Evolutionary conservation across 768 basidiomycete species (phyloP).

Genomic region (Rhodotorula babjevae): DNA sequence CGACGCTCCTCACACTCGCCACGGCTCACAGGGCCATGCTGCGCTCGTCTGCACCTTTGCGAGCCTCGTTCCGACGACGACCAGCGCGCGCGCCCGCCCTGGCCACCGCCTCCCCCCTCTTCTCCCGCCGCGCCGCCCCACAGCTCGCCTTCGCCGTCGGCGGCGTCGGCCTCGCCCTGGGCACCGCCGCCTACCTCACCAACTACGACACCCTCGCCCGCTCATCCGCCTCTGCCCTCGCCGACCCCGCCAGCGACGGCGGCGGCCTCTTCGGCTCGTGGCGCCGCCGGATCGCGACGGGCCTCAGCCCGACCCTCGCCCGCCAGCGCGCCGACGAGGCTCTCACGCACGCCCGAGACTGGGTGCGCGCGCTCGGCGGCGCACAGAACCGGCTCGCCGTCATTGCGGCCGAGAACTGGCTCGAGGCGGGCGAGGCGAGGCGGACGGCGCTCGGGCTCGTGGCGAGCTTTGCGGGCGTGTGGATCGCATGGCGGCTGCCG

Average conservation of each 20-base stretch:
- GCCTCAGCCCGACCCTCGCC: conserved; percentile 7
- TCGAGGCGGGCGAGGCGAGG: conserved; percentile 30
- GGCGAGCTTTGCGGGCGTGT: conserved; percentile 18
- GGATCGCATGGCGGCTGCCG: conserved; percentile 20
- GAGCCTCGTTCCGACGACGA: background rate
- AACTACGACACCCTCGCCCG: conserved; percentile 18
- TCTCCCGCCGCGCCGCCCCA: background rate
- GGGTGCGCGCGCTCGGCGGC: background rate
- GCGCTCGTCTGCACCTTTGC: background rate
- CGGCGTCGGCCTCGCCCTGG: background rate
- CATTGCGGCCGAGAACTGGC: conserved; percentile 33
- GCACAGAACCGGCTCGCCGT: conserved; percentile 14
- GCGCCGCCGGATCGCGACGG: background rate
- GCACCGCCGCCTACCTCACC: conserved; percentile 18
- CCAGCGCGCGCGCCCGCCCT: background rate
- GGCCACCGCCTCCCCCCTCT: background rate
- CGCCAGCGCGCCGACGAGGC: conserved; percentile 17
- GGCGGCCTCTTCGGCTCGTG: background rate
- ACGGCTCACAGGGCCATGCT: background rate
- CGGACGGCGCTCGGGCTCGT: conserved; percentile 27
- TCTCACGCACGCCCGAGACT: background rate
- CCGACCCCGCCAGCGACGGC: background rate
- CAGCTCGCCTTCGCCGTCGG: conserved; percentile 20
- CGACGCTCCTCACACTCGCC: too few species aligned
- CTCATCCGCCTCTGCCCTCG: background rate